phyloP scores from a whole-genome alignment of 73 alveolate species.

The Symbiodinium natans region DNA sequence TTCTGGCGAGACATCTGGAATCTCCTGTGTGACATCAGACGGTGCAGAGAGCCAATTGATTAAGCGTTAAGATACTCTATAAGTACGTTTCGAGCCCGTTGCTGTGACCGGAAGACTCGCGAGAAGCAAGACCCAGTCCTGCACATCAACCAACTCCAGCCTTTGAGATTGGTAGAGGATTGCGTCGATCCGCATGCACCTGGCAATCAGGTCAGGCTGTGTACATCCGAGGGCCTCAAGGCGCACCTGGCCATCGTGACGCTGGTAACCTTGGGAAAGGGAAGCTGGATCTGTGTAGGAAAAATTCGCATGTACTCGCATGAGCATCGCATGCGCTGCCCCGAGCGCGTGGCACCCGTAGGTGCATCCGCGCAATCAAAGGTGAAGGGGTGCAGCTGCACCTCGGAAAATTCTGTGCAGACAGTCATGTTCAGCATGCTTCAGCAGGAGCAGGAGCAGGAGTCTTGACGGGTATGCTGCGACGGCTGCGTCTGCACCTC shows the following conservation, averaged over 20 bases:
- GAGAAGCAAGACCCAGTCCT: background rate
- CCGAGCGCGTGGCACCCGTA: conserved; percentile 44
- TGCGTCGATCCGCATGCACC: conserved; percentile 66
- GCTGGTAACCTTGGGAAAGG: background rate
- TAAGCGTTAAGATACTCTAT: background rate
- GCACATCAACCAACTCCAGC: conserved; percentile 67
- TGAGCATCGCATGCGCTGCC: no score
- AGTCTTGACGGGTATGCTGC: no score
- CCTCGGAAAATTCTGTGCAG: background rate
- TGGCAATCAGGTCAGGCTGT: background rate
- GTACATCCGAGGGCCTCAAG: no score
- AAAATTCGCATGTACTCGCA: no score
- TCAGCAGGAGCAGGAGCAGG: no score
- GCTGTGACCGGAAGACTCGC: background rate
- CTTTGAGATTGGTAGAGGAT: conserved; percentile 77
- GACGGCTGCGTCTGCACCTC: conserved; percentile 37
- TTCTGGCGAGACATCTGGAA: conserved; percentile 55
- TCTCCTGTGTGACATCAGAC: conserved; percentile 16
- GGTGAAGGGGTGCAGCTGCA: conserved; percentile 80
- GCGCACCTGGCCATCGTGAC: conserved; percentile 76
- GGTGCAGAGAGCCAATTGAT: background rate
- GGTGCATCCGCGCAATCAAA: conserved; percentile 83
- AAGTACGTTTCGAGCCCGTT: background rate
- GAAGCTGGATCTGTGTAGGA: no score
- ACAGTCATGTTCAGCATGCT: no score